Evolutionary conservation across 2,329 filamentous ascomycete species (phyloP), one percentile per base, ranked within the genome.

Genomic region (Onygenales sp.): DNA sequence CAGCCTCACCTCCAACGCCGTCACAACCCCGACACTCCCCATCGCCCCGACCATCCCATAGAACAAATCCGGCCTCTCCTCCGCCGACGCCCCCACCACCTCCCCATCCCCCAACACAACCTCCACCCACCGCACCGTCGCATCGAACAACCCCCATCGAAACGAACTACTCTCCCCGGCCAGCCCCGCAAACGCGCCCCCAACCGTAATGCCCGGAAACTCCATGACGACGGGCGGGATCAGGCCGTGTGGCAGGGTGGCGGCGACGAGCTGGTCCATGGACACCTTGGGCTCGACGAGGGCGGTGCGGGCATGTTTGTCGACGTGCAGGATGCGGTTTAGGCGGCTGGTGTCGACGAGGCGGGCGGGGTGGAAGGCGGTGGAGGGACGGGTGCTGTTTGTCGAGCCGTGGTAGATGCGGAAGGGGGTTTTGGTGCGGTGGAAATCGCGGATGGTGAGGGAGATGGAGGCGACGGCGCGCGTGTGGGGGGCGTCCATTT

Each of bases 321-420:
- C 78, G 46, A 91, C 70, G 6, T 73, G 67, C 8, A 91, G 71
- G 13, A 91, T 79, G 65, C 80, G 76, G 58, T 54, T 56, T 21
- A 65, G 57, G 31, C 55, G 49, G 53, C 61, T 62, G 33, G 58
- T 62, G 49, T 63, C 59, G 17, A 63, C 54, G 34, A 60, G 48
- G 57, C 58, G 48, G 13, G 47, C 52, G 51, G 51, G 54, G 33
- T 67, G 68, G 32, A 75, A 74, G 27, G 72, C 68, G 6, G 21
- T 27, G 21, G 75, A 74, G 32, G 77, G 77, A 6, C 87, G 82
- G 42, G 87, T 90, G 67, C 82, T 87, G 71, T 88, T 89, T 27
- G 86, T 89, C 0, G 84, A 83, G 56, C 87, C 87, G 69, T 90
- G 86, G 61, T 83, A 86, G 64, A 90, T 84, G 14, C 85, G 78